Base-by-base conservation (phyloP, 108 stramenopile genomes). In the Fistulifera solaris region DNA sequence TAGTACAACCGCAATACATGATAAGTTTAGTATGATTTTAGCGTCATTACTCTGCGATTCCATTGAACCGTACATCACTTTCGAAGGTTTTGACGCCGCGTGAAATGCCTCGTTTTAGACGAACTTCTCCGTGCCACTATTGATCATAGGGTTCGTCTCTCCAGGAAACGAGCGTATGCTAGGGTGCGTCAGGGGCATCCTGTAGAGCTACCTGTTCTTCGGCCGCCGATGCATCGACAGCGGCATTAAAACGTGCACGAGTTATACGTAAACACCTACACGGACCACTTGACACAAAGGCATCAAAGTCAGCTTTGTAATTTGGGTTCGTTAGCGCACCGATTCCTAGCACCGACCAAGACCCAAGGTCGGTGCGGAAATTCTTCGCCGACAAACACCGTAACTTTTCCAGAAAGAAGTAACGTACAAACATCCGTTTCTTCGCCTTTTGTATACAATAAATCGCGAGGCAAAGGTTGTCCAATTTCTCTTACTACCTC, bases 271-370 rank as follows among this genome's bases (percentile, higher is more conserved):
- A 35, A 60, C 78, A 87, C 38, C 87, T 65, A 53, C 85, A 87
- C 13, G 83, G 83, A 25, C 80, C 80, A 18, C 63, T 52, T 13
- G 56, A 66, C 12, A 90, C 93, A 81, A 73, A 89, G 16, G 93
- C 89, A 17, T 80, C 67, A 56, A 90, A 94, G 61, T 94, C 93
- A 0, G 93, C 89, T 38, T 50, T 43, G 50, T 77, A 94, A 0
- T 45, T 27, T 12, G 75, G 51, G 46, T 76, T 57, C 19, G 68
- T 61, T 23, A 94, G 67, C n/a, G 88, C 83, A 17, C 59, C 54
- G n/a, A 71, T 59, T 1, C 78, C 91, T 22, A 95, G 64, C 50
- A 95, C 75, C 13, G 83, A 74, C 94, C 94, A 95, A 2, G 87
- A 76, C 13, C 87, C 83, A 23, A 85, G 70, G 40, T 91, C 88